These are phyloP conservation scores for Begonia fuchsioides DNA, from an alignment of 306 rosid species.

Conservation along the genomic window DNA sequence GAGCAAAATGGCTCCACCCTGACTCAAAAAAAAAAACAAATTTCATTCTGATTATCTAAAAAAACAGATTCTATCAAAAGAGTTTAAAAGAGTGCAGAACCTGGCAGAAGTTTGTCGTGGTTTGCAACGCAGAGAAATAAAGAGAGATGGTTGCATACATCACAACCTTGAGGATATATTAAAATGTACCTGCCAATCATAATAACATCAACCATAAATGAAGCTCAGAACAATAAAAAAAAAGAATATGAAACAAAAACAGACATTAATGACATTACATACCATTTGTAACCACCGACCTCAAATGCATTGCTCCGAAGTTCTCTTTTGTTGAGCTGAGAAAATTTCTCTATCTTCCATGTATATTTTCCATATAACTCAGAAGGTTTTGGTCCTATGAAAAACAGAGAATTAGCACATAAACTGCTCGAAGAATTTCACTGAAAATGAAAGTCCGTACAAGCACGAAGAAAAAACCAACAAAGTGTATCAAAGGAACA, in stretches of 20 bases:
- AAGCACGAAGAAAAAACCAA: background rate
- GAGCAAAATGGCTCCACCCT: constrained; percentile 99
- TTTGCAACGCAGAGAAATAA: constrained; percentile 91
- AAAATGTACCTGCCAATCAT: constrained; percentile 76
- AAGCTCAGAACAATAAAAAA: constrained; percentile 6
- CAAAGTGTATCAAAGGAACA: too few relatives aligned
- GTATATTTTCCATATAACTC: constrained; percentile 79
- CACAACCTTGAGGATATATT: constrained; percentile 97
- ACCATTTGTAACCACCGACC: constrained; percentile 98
- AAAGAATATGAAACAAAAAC: background rate
- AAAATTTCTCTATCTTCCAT: constrained; percentile 96
- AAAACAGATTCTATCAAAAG: background rate
- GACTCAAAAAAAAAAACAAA: constrained; percentile 13
- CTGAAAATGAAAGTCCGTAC: background rate
- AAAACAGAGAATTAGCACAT: constrained; percentile 11
- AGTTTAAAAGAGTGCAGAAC: constrained; percentile 14
- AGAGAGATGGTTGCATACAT: constrained; percentile 96
- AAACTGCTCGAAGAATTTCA: background rate
- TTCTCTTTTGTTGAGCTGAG: constrained; percentile 91
- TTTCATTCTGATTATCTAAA: constrained; percentile 2
- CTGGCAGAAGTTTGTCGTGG: constrained; percentile 99
- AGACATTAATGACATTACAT: constrained; percentile 13
- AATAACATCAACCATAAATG: constrained; percentile 14
- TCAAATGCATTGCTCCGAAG: constrained; percentile 94
- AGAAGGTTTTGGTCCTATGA: constrained; percentile 75